These are phyloP conservation scores for Phytophthora cactorum DNA, from an alignment of 352 stramenopile species.

Conservation along the genomic window DNA sequence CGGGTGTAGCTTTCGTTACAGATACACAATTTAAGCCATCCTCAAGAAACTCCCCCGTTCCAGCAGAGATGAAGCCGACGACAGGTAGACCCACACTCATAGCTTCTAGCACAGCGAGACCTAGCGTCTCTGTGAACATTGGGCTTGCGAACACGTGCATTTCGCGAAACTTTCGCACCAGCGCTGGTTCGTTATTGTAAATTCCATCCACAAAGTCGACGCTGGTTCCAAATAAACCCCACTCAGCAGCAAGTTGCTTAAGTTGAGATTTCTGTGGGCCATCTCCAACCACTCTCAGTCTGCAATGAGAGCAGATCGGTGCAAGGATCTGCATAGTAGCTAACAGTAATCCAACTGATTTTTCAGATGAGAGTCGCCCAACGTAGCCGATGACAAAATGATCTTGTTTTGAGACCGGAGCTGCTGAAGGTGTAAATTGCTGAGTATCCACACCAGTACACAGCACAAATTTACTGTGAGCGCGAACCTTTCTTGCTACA, in stretches of 20 bases:
- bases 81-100: conserved; percentile 63
- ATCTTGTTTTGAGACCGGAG: not conserved
- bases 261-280: conserved; percentile 40
- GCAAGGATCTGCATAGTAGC: conserved; percentile 35
- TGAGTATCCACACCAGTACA: conserved; percentile 48
- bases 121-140: conserved; percentile 58
- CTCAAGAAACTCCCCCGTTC: conserved; percentile 53
- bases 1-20: conserved; percentile 38
- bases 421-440: conserved; percentile 38
- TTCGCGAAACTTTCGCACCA: conserved; percentile 39
- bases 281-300: conserved; percentile 47
- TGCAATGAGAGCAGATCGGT: conserved; percentile 27
- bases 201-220: conserved; percentile 57
- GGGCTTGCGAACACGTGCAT: conserved; percentile 54
- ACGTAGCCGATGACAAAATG: conserved; percentile 58
- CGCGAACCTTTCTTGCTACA: conserved; percentile 29
- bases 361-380: conserved; percentile 52
- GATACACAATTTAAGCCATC: conserved; percentile 52
- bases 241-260: conserved; percentile 34
- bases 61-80: conserved; percentile 53
- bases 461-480: conserved; percentile 39
- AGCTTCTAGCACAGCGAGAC: conserved; percentile 59
- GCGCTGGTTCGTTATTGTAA: conserved; percentile 41
- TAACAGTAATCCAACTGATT: conserved; percentile 54
- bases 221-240: conserved; percentile 28